Percentiles rank a stretch among this genome's conserved stretches.
These are phyloP conservation scores for Carex cristatella DNA, from an alignment of 176 grass and related monocot species.

Conservation along the genomic window DNA sequence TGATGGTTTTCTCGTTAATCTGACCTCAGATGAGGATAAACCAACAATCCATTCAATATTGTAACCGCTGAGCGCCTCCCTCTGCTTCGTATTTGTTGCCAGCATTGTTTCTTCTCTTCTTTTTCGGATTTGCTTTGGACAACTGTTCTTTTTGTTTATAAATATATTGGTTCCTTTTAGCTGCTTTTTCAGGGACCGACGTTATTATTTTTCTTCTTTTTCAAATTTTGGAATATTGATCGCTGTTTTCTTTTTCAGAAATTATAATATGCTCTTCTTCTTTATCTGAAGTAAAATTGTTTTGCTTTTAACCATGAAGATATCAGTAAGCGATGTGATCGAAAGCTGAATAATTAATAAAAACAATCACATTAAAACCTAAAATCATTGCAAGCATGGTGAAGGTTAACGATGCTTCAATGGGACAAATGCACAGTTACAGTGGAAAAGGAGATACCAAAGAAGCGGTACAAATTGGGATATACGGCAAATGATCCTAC, in stretches of 20 bases:
- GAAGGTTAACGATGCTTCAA: background rate
- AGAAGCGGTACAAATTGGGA: too few species aligned
- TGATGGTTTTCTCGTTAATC: constrained; percentile 14
- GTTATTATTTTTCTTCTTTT: background rate
- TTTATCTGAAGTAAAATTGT: background rate
- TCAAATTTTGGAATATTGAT: background rate
- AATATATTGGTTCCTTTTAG: background rate
- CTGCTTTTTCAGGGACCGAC: background rate
- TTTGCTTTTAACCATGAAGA: background rate
- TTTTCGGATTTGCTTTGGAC: background rate
- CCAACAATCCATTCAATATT: background rate
- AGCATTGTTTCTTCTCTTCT: background rate
- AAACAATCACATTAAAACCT: background rate
- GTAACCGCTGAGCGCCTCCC: background rate
- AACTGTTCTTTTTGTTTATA: background rate
- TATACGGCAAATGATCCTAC: too few species aligned
- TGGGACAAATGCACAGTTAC: too few species aligned
- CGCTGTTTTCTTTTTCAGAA: background rate
- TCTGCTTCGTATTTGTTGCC: background rate
- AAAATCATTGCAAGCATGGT: background rate
- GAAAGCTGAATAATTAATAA: background rate
- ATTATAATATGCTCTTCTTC: too few species aligned
- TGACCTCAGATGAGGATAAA: constrained; percentile 3
- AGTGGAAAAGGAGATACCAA: too few species aligned
- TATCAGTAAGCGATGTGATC: background rate